Percentiles rank a stretch among this genome's conserved stretches.
Conservation (phyloP, 805 yeast species). For the Kodamaea laetipori region DNA sequence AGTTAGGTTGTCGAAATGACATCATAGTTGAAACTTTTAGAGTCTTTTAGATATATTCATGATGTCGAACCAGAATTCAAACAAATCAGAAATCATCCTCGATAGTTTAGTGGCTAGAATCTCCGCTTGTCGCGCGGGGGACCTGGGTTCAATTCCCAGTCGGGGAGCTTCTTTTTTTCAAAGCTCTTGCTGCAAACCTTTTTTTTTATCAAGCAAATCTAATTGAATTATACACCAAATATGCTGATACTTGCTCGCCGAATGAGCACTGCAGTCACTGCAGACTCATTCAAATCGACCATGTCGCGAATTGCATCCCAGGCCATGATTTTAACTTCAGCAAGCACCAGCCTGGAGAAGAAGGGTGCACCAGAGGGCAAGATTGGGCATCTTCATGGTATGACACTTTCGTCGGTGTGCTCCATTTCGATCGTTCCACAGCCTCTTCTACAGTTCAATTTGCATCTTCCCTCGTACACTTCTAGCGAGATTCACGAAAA, state of each 20-base stretch:
- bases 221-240: not conserved
- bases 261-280: constrained; percentile 6
- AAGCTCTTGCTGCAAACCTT: not conserved
- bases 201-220: not conserved
- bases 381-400: constrained; percentile 54
- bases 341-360: constrained; percentile 13
- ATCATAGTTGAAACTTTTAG: no score
- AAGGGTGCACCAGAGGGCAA: not conserved
- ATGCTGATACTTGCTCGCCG: constrained; percentile 7
- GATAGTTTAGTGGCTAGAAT: constrained; percentile 16
- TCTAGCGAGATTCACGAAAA: constrained; percentile 63
- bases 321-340: constrained; percentile 48
- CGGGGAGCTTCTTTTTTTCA: constrained; percentile 20
- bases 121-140: constrained; percentile 27
- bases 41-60: no score
- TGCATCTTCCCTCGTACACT: constrained; percentile 84
- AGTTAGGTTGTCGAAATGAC: no score
- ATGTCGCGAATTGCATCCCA: constrained; percentile 44
- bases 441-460: constrained; percentile 81
- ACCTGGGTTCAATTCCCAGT: constrained; percentile 28
- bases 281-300: constrained; percentile 28
- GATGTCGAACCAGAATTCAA: no score
- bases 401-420: constrained; percentile 83
- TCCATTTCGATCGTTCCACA: constrained; percentile 77
- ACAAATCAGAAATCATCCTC: no score